phyloP scores from a whole-genome alignment of 2,329 filamentous ascomycete species.

The Ophioceras dolichostomum region DNA sequence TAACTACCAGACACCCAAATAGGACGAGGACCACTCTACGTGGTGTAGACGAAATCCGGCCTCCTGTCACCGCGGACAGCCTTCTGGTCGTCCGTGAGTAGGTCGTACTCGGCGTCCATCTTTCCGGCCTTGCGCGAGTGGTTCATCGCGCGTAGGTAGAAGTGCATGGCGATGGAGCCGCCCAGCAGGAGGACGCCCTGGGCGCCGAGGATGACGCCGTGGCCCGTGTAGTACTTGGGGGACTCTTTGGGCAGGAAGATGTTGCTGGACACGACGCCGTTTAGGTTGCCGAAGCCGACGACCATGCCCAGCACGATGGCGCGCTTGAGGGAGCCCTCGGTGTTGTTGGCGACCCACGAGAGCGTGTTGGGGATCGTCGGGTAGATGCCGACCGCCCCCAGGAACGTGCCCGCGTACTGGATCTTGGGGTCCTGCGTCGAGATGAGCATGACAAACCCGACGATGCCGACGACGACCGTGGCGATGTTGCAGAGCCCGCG shows the following conservation, averaged over 20 bases:
- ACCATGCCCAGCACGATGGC: constrained; percentile 61
- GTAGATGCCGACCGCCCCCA: constrained; percentile 74
- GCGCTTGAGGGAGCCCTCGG: constrained; percentile 77
- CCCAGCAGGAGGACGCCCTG: constrained; percentile 49
- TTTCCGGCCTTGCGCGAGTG: constrained; percentile 40
- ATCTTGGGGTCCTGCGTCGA: constrained; percentile 49
- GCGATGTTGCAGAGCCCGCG: constrained; percentile 73
- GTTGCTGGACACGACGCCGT: constrained; percentile 56
- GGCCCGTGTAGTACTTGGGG: constrained; percentile 31
- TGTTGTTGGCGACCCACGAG: constrained; percentile 72
- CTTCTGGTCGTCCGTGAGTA: constrained; percentile 41
- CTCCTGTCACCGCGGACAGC: constrained; percentile 43
- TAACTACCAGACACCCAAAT: neutral
- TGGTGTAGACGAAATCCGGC: constrained; percentile 21
- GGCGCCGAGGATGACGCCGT: constrained; percentile 52
- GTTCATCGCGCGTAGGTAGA: constrained; percentile 48
- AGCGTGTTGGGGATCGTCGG: constrained; percentile 72
- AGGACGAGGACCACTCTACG: constrained; percentile 7
- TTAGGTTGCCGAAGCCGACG: constrained; percentile 69
- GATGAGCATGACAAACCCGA: constrained; percentile 71
- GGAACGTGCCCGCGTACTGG: constrained; percentile 67
- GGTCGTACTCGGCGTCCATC: constrained; percentile 41
- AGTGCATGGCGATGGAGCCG: constrained; percentile 49
- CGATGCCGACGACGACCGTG: constrained; percentile 57
- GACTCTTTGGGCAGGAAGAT: constrained; percentile 37